Base-by-base conservation (phyloP, 2,329 filamentous ascomycete genomes). In the Cytospora piceae region DNA sequence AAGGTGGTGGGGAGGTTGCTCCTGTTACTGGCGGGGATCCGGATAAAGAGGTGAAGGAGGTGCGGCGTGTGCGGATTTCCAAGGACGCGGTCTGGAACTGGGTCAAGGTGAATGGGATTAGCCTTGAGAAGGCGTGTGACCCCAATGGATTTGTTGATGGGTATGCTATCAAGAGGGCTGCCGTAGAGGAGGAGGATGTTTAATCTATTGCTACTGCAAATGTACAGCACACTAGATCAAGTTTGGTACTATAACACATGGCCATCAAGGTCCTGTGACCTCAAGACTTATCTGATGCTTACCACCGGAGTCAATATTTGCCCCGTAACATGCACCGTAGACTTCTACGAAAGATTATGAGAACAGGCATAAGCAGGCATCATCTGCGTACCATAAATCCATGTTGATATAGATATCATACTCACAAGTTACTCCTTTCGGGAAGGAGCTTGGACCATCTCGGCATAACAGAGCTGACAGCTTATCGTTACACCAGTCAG, bases 91-190 rank as follows among this genome's bases (percentile, higher is more conserved):
- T 96, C 7, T 81, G 87, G 71, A 83, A 82, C 51, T 96, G 92
- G 87, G 86, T 90, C 14, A 80, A 83, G 57, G 79, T 77, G 64
- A 84, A 93, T 71, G 79, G 80, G 54, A 85, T 94, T 64, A 83
- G 83, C 60, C 74, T 94, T 59, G 83, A 86, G 61, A 84, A 83
- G 71, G 83, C 88, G 1, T 91, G 95, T 61, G 89, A 92, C 75
- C 85, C 89, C 6, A 84, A 88, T 1, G 93, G 91, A 0, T 97
- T 97, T 70, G 77, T 90, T 8, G 86, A 89, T 68, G 84, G 87
- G 61, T 91, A 90, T 75, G 86, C 86, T 15, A 77, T 83, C 58
- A 83, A 81, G 71, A 67, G 72, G 32, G 76, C 74, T 4, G 74
- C 74, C 64, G 73, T 67, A 14, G 73, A 70, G 29, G 72, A 66